These are phyloP conservation scores for Mediolabrus comicus DNA, from an alignment of 108 stramenopile genomes.

Conservation along the genomic window DNA sequence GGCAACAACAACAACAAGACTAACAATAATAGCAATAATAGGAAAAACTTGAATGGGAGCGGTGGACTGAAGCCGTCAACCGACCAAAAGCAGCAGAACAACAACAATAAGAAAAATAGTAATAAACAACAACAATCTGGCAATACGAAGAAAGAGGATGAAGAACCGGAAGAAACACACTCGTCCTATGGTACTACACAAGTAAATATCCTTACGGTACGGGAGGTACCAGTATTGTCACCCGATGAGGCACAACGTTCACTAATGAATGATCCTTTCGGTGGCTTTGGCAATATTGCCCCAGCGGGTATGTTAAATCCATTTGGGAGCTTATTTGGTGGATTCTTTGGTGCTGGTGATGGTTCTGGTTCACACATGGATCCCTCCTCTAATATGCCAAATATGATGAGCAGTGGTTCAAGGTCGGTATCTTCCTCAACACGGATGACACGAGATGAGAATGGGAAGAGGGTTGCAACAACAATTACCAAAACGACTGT, in stretches of 20 bases:
- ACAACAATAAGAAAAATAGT: not conserved
- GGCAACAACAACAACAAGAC: not conserved
- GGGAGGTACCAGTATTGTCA: conserved; percentile 22
- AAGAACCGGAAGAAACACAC: conserved; percentile 2
- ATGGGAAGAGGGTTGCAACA: conserved; percentile 34
- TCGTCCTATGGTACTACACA: conserved; percentile 40
- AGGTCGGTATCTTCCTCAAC: conserved; percentile 28
- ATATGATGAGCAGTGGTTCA: conserved; percentile 14
- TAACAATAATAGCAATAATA: not conserved
- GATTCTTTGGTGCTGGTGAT: conserved; percentile 27
- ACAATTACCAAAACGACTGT: conserved; percentile 30
- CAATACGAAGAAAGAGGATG: not conserved
- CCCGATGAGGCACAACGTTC: not conserved
- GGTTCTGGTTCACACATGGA: not conserved
- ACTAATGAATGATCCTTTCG: conserved; percentile 33
- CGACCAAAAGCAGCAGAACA: not conserved
- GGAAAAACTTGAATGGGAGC: not conserved
- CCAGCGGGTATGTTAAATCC: conserved; percentile 35
- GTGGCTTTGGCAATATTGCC: conserved; percentile 27
- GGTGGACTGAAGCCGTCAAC: too few species aligned
- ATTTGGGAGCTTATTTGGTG: conserved; percentile 35
- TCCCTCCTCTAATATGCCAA: not conserved
- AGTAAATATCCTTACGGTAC: conserved; percentile 31
- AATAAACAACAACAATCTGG: conserved; percentile 1
- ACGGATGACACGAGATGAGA: conserved; percentile 24